These are phyloP conservation scores for Malus hybrid DNA, from an alignment of 331 rosid species.

Conservation along the genomic window DNA sequence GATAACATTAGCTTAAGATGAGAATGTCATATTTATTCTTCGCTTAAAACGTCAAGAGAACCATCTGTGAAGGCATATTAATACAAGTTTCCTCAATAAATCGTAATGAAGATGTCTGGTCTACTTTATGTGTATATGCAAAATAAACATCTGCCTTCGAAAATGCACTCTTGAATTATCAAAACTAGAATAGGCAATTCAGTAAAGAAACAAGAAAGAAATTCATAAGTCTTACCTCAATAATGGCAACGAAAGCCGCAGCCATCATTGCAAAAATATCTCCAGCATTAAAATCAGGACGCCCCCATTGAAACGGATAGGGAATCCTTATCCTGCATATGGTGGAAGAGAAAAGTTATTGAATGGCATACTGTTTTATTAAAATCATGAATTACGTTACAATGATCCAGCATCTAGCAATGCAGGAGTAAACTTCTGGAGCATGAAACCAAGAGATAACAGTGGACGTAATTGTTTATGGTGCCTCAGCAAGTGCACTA, in stretches of 20 bases:
- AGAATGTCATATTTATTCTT: neutral
- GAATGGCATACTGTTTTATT: neutral
- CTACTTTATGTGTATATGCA: neutral
- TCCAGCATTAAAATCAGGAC: constrained; percentile 64
- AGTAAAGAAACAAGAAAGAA: neutral
- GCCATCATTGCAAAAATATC: constrained; percentile 68
- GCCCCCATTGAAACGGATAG: constrained; percentile 93
- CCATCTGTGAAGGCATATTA: neutral
- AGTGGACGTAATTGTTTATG: neutral
- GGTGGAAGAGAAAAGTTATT: neutral
- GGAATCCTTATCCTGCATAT: constrained; percentile 79
- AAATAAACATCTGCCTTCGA: neutral
- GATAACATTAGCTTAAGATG: neutral
- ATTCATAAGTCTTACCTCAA: constrained; percentile 48
- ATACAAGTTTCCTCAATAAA: neutral
- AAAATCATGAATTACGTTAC: neutral
- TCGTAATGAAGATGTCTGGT: neutral
- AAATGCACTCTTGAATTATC: neutral
- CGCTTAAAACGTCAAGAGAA: neutral
- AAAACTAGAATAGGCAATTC: neutral
- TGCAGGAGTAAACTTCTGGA: neutral
- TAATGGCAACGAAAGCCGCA: constrained; percentile 66
- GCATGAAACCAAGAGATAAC: neutral
- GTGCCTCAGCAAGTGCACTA: neutral
- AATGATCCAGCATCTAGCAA: neutral